Evolutionary conservation across 2,329 filamentous ascomycete genomes (phyloP).

Genomic region (Periconia digitata): DNA sequence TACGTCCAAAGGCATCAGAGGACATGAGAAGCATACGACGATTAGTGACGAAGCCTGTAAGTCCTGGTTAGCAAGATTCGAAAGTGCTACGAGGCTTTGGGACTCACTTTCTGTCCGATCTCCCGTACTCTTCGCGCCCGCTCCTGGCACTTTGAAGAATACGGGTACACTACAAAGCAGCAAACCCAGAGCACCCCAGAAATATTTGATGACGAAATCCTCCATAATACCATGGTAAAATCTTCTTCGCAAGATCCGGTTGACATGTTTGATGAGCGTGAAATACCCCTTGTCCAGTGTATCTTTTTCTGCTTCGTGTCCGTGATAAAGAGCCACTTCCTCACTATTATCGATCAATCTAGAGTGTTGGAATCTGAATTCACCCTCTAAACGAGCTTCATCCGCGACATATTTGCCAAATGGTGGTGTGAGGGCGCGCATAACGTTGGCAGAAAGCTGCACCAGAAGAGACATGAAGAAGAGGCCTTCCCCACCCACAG

Average conservation of each 20-base stretch:
- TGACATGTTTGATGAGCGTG: constrained; percentile 98
- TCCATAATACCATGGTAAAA: constrained; percentile 99
- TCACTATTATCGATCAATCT: constrained; percentile 94
- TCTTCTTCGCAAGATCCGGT: constrained; percentile 83
- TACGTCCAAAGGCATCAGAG: constrained; percentile 83
- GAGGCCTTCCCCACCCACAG: constrained; percentile 92
- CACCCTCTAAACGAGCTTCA: constrained; percentile 89
- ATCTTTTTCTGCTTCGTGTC: constrained; percentile 93
- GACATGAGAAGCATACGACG: constrained; percentile 87
- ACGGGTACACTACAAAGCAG: constrained; percentile 92
- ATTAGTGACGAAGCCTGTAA: constrained; percentile 83
- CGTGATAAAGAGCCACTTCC: constrained; percentile 88
- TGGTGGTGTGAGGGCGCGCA: constrained; percentile 91
- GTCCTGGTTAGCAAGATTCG: constrained; percentile 18
- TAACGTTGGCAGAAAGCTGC: constrained; percentile 86
- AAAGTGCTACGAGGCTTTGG: background rate
- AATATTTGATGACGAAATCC: constrained; percentile 99
- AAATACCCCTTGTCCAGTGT: constrained; percentile 98
- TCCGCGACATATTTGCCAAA: constrained; percentile 98
- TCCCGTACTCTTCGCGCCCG: constrained; percentile 60
- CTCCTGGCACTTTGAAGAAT: constrained; percentile 86
- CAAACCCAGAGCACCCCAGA: constrained; percentile 93
- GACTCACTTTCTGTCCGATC: constrained; percentile 63
- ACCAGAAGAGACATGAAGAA: constrained; percentile 95
- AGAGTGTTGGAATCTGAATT: constrained; percentile 94